Percentiles rank a stretch among this genome's conserved stretches.
These are phyloP conservation scores for Theobroma cacao DNA, from an alignment of 345 rosid species.

Conservation along the genomic window DNA sequence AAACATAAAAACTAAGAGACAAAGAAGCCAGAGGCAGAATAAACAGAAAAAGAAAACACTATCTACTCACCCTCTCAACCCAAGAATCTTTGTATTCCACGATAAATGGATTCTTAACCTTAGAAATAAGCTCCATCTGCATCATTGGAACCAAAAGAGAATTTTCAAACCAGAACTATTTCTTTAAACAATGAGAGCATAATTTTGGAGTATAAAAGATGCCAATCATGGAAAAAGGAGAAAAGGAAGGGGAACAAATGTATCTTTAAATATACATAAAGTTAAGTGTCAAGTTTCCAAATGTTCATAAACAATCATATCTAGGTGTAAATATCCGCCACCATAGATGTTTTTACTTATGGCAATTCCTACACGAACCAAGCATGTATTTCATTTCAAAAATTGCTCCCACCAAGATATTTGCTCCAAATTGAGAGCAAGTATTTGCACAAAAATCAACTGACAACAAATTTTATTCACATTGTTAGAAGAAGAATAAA, in stretches of 20 bases:
- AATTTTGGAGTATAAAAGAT: not conserved
- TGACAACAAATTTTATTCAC: not conserved
- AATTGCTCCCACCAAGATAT: not conserved
- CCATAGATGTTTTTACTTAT: not conserved
- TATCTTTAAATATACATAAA: not conserved
- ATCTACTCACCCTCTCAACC: conserved; percentile 79
- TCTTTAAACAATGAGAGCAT: not conserved
- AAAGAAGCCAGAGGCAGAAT: not conserved
- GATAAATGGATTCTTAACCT: conserved; percentile 75
- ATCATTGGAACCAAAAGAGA: conserved; percentile 17
- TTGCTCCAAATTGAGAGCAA: not conserved
- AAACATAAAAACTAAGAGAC: not conserved
- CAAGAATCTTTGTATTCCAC: conserved; percentile 98
- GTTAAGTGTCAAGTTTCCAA: not conserved
- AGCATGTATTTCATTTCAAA: not conserved
- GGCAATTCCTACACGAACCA: not conserved
- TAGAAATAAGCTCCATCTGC: conserved; percentile 95
- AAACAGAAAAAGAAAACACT: not conserved
- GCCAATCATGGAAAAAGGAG: not conserved
- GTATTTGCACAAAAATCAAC: not conserved
- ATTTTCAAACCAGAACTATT: conserved; percentile 8
- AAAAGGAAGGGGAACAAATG: not conserved
- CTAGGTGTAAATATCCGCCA: not conserved
- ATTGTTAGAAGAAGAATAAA: not conserved
- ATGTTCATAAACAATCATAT: not conserved